Evolutionary conservation across 2,329 filamentous ascomycete species (phyloP).

Genomic region (Periconia sp.): DNA sequence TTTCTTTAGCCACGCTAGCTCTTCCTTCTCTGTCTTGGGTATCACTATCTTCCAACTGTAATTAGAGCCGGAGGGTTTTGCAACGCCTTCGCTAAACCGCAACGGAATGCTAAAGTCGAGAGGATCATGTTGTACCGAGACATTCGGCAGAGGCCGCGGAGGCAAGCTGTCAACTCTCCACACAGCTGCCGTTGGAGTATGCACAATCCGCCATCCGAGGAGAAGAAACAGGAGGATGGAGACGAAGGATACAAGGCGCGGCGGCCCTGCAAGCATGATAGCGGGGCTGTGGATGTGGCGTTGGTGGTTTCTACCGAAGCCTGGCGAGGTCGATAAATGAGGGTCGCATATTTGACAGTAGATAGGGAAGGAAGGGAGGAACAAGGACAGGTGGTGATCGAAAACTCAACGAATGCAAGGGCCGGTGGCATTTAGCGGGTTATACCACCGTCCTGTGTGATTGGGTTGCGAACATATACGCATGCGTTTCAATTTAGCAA

Average conservation of each 20-base stretch:
- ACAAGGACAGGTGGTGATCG: no score
- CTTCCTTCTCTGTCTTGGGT: conserved; percentile 46
- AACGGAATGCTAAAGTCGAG: conserved; percentile 45
- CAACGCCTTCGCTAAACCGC: conserved; percentile 34
- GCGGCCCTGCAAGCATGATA: conserved; percentile 45
- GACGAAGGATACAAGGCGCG: conserved; percentile 37
- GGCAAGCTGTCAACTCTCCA: conserved; percentile 19
- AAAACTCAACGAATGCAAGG: no score
- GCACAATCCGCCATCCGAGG: conserved; percentile 30
- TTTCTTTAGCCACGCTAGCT: conserved; percentile 43
- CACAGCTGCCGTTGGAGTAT: conserved; percentile 14
- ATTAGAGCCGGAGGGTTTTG: conserved; percentile 42
- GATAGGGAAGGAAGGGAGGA: no score
- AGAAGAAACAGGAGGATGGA: conserved; percentile 30
- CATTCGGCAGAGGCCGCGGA: conserved; percentile 21
- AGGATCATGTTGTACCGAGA: no score
- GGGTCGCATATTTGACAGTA: no score
- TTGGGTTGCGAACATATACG: no score
- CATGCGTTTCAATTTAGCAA: no score
- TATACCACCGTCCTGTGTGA: no score
- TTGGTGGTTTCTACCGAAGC: no score
- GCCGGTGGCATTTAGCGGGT: no score
- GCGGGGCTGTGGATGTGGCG: no score
- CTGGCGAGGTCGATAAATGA: no score
- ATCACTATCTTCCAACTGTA: conserved; percentile 45